Evolutionary conservation across 352 stramenopile species (phyloP).

Genomic region (Phytophthora lateralis): DNA sequence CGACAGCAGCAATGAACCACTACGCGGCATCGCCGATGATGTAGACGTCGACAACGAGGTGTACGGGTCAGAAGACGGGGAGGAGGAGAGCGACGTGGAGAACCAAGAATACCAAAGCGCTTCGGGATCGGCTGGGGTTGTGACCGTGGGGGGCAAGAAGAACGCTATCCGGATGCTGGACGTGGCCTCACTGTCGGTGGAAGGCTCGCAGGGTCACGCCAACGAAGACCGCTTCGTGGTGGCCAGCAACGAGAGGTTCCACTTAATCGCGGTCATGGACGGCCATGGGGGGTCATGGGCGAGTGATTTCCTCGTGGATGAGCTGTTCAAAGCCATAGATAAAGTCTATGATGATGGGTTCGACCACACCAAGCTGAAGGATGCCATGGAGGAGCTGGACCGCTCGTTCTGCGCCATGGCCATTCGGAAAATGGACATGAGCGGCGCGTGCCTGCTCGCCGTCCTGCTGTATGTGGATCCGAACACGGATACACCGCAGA

Average conservation of each 20-base stretch:
- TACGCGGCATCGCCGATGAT: background rate
- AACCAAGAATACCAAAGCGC: conserved; percentile 17
- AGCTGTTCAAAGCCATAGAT: conserved; percentile 54
- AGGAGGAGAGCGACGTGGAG: conserved; percentile 16
- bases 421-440: conserved; percentile 49
- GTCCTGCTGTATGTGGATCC: conserved; percentile 59
- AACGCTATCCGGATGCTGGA: conserved; percentile 46
- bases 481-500: conserved; percentile 37
- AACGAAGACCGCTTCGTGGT: conserved; percentile 76
- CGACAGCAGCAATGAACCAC: conserved; percentile 11
- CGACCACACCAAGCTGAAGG: conserved; percentile 31
- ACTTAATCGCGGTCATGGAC: conserved; percentile 76
- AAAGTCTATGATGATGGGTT: conserved; percentile 49
- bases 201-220: conserved; percentile 58
- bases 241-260: conserved; percentile 56
- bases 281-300: conserved; percentile 69
- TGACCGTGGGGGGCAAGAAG: conserved; percentile 20
- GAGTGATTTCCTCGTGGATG: conserved; percentile 58
- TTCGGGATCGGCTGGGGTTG: conserved; percentile 4
- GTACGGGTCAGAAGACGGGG: conserved; percentile 5
- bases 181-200: conserved; percentile 46
- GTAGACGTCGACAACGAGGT: conserved; percentile 16
- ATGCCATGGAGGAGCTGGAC: conserved; percentile 58
- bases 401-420: conserved; percentile 46
- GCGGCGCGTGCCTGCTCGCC: conserved; percentile 67